Conservation (phyloP, 306 rosid species). For the Rosa lucieae region DNA sequence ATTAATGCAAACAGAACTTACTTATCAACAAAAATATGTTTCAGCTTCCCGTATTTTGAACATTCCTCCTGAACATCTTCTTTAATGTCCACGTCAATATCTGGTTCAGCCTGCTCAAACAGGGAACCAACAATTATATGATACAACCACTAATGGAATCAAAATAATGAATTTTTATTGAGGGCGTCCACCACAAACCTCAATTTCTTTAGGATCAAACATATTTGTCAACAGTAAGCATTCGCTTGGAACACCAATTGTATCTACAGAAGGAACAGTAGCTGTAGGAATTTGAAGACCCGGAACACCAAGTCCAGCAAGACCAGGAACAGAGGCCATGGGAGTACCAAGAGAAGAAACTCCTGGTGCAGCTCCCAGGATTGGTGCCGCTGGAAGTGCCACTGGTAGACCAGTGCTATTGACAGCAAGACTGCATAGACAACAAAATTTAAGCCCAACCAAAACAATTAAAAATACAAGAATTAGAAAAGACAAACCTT, state of each 20-base stretch:
- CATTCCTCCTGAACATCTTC: conserved; percentile 94
- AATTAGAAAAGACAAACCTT: conserved; percentile 47
- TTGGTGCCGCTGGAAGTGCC: conserved; percentile 45
- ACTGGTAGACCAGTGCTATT: conserved; percentile 50
- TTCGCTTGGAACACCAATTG: conserved; percentile 85
- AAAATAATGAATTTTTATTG: neutral
- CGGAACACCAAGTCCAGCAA: conserved; percentile 53
- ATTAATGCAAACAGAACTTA: conserved; percentile 37
- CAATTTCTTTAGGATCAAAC: conserved; percentile 79
- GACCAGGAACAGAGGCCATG: conserved; percentile 46
- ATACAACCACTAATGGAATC: conserved; percentile 18
- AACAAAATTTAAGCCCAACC: conserved; percentile 25
- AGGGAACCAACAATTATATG: conserved; percentile 5
- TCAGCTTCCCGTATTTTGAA: conserved; percentile 72
- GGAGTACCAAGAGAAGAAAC: conserved; percentile 49
- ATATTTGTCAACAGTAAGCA: conserved; percentile 79
- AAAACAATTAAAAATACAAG: conserved; percentile 19
- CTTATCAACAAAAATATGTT: conserved; percentile 80
- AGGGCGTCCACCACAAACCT: conserved; percentile 50
- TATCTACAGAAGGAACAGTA: conserved; percentile 47
- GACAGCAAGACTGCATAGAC: conserved; percentile 52
- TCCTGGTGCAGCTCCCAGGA: conserved; percentile 37
- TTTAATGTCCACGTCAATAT: conserved; percentile 82
- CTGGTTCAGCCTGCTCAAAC: conserved; percentile 67
- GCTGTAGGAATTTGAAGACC: conserved; percentile 61